These are phyloP conservation scores for Zygoascus hellenicus DNA, from an alignment of 1,139 yeast genomes.

Conservation along the genomic window DNA sequence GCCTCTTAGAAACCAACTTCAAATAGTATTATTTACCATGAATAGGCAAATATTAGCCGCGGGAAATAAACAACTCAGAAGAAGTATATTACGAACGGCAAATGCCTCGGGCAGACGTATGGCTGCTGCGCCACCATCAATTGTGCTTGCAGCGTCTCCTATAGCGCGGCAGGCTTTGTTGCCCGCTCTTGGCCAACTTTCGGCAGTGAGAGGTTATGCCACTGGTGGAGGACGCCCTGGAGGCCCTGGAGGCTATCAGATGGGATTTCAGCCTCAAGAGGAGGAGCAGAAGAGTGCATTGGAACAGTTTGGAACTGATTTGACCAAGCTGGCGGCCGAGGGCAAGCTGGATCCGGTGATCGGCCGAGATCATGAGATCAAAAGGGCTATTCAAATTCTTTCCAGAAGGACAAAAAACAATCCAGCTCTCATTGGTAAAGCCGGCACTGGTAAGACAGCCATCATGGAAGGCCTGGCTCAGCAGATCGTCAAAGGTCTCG, in stretches of 20 bases:
- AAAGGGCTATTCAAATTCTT: constrained; percentile 84
- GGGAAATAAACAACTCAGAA: constrained; percentile 1
- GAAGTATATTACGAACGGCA: neutral
- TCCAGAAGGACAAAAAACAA: constrained; percentile 91
- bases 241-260: constrained; percentile 9
- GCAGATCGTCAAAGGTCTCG: constrained; percentile 82
- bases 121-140: too few relatives aligned
- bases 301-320: constrained; percentile 75
- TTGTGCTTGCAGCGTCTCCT: too few relatives aligned
- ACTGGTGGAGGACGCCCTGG: constrained; percentile 5
- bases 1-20: neutral
- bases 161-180: too few relatives aligned
- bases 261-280: constrained; percentile 17
- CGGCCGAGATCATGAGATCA: constrained; percentile 92
- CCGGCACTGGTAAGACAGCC: constrained; percentile 98
- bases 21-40: neutral
- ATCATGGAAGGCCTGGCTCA: constrained; percentile 96
- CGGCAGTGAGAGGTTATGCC: constrained; percentile 12
- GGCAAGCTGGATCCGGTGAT: constrained; percentile 96
- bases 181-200: neutral
- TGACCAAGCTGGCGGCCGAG: constrained; percentile 78
- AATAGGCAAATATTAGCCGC: constrained; percentile 6
- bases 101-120: too few relatives aligned
- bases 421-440: constrained; percentile 89
- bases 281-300: constrained; percentile 68